Conservation (phyloP, 345 rosid species). For the Reutealis trisperma region DNA sequence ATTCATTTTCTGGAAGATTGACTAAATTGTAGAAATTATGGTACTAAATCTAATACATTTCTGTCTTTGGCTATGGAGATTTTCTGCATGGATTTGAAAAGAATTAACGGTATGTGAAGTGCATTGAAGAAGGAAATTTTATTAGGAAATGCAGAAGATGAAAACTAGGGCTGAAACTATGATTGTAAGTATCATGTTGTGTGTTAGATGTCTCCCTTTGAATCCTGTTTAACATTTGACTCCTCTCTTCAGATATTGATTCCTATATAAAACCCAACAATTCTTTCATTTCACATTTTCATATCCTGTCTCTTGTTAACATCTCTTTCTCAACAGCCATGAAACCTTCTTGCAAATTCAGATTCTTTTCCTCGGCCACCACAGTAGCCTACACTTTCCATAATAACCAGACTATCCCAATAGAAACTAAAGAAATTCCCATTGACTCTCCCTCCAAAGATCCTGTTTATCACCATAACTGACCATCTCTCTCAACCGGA, state of each 20-base stretch:
- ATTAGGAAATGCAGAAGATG: not conserved
- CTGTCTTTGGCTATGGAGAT: not conserved
- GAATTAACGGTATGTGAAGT: not conserved
- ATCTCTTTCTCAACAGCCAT: slow-evolving; percentile 25
- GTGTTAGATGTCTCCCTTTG: not conserved
- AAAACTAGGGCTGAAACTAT: not conserved
- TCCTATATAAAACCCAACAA: not conserved
- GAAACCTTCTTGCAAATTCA: slow-evolving; percentile 40
- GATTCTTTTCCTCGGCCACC: slow-evolving; percentile 35
- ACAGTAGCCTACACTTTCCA: slow-evolving; percentile 42
- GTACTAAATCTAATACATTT: not conserved
- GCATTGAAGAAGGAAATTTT: not conserved
- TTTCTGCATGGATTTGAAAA: not conserved
- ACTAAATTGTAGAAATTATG: not conserved
- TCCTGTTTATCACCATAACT: slow-evolving; percentile 18
- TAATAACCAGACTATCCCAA: slow-evolving; percentile 38
- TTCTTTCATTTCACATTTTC: not conserved
- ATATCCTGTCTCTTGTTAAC: not conserved
- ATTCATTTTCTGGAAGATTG: not conserved
- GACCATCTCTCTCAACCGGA: slow-evolving; percentile 27
- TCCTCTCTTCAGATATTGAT: not conserved
- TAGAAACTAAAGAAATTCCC: slow-evolving; percentile 35
- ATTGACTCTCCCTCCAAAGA: slow-evolving; percentile 21
- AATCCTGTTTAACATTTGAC: not conserved
- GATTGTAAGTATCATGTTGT: not conserved